Evolutionary conservation across 1,139 yeast genomes (phyloP).

Genomic region (Blastobotrys persicus): DNA sequence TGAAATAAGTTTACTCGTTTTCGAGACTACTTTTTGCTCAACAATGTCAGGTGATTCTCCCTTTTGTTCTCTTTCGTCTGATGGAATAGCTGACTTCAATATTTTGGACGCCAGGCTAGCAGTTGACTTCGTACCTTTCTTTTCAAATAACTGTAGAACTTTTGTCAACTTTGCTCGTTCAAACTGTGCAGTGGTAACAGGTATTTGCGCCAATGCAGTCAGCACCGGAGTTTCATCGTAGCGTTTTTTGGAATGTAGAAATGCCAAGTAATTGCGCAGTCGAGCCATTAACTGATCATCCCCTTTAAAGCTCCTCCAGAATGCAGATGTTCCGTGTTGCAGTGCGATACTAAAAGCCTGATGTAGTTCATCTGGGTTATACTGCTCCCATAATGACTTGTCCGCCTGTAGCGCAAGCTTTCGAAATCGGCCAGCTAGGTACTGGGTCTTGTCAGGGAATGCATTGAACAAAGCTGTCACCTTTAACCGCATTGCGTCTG

Average conservation of each 20-base stretch:
- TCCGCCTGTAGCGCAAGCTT: constrained; percentile 10
- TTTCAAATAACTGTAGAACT: constrained; percentile 21
- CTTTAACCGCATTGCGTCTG: not conserved
- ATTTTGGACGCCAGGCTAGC: not conserved
- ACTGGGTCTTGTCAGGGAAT: not conserved
- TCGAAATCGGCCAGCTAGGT: constrained; percentile 2
- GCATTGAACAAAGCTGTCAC: constrained; percentile 5
- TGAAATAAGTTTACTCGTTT: not conserved
- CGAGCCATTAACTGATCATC: constrained; percentile 26
- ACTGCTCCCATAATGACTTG: constrained; percentile 22
- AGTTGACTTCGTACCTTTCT: constrained; percentile 21
- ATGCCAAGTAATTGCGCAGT: constrained; percentile 34
- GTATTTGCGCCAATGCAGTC: constrained; percentile 24
- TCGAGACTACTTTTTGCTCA: not conserved
- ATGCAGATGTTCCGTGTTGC: constrained; percentile 21
- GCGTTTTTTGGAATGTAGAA: constrained; percentile 19
- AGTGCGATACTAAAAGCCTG: constrained; percentile 26
- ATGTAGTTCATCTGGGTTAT: constrained; percentile 29
- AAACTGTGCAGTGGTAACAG: constrained; percentile 25
- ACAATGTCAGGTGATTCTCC: not conserved
- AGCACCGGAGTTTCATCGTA: constrained; percentile 24
- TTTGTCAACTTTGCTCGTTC: constrained; percentile 27
- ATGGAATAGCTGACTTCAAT: not conserved
- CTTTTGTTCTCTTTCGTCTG: not conserved
- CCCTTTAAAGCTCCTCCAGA: constrained; percentile 27